Conservation (phyloP, 768 basidiomycete genomes). For the Leccinum uliginosum region DNA sequence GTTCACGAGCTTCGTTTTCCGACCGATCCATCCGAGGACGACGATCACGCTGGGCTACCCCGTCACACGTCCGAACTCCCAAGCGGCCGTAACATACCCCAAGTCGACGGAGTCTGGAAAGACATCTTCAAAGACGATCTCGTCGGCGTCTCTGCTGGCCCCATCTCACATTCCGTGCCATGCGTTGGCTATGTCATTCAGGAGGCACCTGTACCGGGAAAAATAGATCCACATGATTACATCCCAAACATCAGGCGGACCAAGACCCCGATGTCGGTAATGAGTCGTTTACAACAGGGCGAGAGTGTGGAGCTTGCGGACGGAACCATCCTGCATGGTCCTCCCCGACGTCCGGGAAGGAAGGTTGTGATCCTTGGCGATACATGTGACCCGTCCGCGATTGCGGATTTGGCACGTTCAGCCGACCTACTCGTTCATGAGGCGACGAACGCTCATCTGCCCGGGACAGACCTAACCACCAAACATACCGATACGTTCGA, state of each 20-base stretch:
- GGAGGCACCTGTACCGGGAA: conserved; percentile 72
- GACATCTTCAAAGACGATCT: conserved; percentile 55
- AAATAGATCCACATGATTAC: conserved; percentile 66
- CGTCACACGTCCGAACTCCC: conserved; percentile 52
- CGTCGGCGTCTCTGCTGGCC: conserved; percentile 68
- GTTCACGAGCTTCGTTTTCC: conserved; percentile 79
- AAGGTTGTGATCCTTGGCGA: conserved; percentile 84
- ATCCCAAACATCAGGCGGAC: conserved; percentile 66
- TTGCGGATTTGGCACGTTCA: conserved; percentile 53
- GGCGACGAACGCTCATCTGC: conserved; percentile 83
- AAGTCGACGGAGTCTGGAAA: conserved; percentile 58
- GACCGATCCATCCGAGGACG: conserved; percentile 51
- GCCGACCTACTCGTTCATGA: conserved; percentile 82
- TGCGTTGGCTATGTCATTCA: conserved; percentile 76
- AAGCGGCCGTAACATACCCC: conserved; percentile 58
- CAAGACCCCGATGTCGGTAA: conserved; percentile 61
- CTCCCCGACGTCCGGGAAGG: conserved; percentile 59
- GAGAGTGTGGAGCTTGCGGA: conserved; percentile 61
- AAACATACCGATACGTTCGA: conserved; percentile 60
- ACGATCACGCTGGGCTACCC: conserved; percentile 47
- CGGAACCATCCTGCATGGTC: conserved; percentile 69
- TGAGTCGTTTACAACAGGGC: conserved; percentile 64
- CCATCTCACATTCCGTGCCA: conserved; percentile 75
- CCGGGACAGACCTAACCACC: conserved; percentile 54
- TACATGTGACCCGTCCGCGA: conserved; percentile 74